Base-by-base conservation (phyloP, 108 stramenopile species). In the Aurantiochytrium sp. region DNA sequence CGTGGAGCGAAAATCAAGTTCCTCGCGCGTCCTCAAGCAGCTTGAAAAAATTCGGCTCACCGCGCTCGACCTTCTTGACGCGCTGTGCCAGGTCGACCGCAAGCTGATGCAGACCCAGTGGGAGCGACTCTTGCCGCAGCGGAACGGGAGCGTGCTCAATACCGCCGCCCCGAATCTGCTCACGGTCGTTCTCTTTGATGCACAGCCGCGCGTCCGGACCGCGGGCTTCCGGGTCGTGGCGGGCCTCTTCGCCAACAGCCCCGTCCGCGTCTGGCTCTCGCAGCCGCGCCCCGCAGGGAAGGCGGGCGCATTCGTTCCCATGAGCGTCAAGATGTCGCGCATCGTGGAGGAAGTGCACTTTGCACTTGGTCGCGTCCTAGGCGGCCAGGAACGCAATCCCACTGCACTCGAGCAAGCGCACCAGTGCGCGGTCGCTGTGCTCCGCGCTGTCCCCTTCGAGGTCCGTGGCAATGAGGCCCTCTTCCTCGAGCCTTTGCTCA, bases 211-310 rank as follows among this genome's bases (percentile, higher is more conserved):
- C n/a, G 73, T 81, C 6, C 73, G 73, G 21, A 10, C 36, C 27
- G 73, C 73, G 8, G 17, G 36, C 3, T 81, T 48, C 30, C 42
- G 27, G 21, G 39, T 48, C 30, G n/a, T 81, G 17, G 8, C 42
- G 6, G 45, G 17, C 17, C 39, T 81, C 6, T 27, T 81, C 32
- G 45, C n/a, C 12, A 41, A 81, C 73, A 39, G 36, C 8, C 73
- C 73, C n/a, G 73, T 81, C 10, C 73, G 73, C 39, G 45, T 81
- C n/a, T 81, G 73, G 73, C 73, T 81, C n/a, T 81, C 73, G 42
- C 73, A 81, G 73, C 73, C 42, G 6, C 73, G 73, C 19, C 73
- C 73, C 12, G 59, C 59, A 17, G 59, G 32, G 8, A 81, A 81
- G 17, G 45, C 39, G 24, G 39, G 42, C 12, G 39, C 73, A 6